Evolutionary conservation across 192 early-diverging fungal genomes (phyloP).

Genomic region (Globomyces pollinis-pini): DNA sequence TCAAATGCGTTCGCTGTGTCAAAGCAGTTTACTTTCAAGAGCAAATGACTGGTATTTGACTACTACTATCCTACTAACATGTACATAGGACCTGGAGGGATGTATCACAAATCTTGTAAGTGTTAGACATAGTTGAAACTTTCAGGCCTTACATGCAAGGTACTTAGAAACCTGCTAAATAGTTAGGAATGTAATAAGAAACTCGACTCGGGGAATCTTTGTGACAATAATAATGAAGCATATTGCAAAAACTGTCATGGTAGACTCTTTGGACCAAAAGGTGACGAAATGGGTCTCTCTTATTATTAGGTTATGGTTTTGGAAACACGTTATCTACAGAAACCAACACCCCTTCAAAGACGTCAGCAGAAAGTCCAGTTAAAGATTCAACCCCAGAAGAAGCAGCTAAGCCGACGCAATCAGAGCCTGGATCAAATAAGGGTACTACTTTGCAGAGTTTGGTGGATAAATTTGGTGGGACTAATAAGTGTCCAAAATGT

Average conservation of each 20-base stretch:
- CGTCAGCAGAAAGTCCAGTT: background rate
- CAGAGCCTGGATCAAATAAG: background rate
- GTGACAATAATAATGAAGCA: slow-evolving; percentile 34
- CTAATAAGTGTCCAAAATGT: slow-evolving; percentile 33
- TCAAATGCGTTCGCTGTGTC: slow-evolving; percentile 1
- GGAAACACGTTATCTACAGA: slow-evolving; percentile 1
- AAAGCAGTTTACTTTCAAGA: slow-evolving; percentile 9
- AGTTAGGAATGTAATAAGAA: slow-evolving; percentile 36
- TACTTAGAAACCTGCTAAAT: too few relatives aligned
- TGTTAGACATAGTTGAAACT: too few relatives aligned
- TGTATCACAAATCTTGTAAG: background rate
- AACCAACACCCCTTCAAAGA: background rate
- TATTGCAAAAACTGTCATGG: slow-evolving; percentile 47
- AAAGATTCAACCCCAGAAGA: background rate
- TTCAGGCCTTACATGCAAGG: too few relatives aligned
- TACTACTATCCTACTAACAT: too few relatives aligned
- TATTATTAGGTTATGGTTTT: slow-evolving; percentile 19
- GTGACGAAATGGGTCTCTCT: too few relatives aligned
- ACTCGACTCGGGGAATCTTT: slow-evolving; percentile 38
- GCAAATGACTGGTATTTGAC: background rate
- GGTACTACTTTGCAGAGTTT: background rate
- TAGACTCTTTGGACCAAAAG: slow-evolving; percentile 45
- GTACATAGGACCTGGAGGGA: background rate
- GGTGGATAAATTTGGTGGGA: slow-evolving; percentile 13
- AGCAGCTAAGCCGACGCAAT: background rate